These are phyloP conservation scores for Albophoma yamanashiensis DNA, from an alignment of 2,329 filamentous ascomycete genomes.

Conservation along the genomic window DNA sequence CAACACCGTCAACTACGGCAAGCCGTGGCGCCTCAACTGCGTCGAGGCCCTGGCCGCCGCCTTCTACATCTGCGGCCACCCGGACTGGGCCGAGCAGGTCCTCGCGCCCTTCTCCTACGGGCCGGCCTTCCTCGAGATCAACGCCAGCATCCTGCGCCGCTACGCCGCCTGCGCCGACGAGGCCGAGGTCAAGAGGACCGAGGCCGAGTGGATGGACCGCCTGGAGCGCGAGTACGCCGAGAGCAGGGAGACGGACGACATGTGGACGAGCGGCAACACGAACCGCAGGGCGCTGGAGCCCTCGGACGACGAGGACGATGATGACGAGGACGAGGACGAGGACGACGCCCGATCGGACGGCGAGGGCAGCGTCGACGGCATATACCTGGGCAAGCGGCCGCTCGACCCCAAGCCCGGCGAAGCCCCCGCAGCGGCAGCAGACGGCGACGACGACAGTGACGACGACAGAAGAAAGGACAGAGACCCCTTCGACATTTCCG, in stretches of 20 bases:
- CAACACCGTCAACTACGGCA: constrained; percentile 95
- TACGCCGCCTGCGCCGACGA: constrained; percentile 81
- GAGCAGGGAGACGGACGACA: constrained; percentile 64
- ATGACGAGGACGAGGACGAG: constrained; percentile 35
- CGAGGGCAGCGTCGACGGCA: constrained; percentile 41
- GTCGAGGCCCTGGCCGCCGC: constrained; percentile 89
- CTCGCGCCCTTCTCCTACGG: constrained; percentile 84
- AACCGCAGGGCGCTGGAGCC: constrained; percentile 52
- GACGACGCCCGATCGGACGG: constrained; percentile 25
- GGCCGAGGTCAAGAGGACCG: constrained; percentile 69
- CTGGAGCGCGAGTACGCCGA: constrained; percentile 84
- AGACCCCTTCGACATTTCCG: constrained; percentile 68
- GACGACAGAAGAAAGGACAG: constrained; percentile 26
- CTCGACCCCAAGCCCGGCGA: constrained; percentile 6
- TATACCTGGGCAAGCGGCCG: constrained; percentile 49
- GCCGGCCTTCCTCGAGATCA: constrained; percentile 81
- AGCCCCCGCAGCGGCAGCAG: constrained; percentile 6
- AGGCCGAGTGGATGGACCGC: constrained; percentile 80
- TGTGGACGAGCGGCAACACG: constrained; percentile 85
- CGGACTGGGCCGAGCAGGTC: constrained; percentile 81
- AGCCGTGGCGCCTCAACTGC: constrained; percentile 90
- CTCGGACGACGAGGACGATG: constrained; percentile 37
- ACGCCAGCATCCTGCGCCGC: constrained; percentile 65
- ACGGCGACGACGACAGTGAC: background rate
- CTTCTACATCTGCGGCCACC: constrained; percentile 84